A percentile compares a stretch with the other conserved stretches of the same genome.
These are phyloP conservation scores for Gliomastix tumulicola DNA, from an alignment of 2,329 filamentous ascomycete species.

Conservation along the genomic window DNA sequence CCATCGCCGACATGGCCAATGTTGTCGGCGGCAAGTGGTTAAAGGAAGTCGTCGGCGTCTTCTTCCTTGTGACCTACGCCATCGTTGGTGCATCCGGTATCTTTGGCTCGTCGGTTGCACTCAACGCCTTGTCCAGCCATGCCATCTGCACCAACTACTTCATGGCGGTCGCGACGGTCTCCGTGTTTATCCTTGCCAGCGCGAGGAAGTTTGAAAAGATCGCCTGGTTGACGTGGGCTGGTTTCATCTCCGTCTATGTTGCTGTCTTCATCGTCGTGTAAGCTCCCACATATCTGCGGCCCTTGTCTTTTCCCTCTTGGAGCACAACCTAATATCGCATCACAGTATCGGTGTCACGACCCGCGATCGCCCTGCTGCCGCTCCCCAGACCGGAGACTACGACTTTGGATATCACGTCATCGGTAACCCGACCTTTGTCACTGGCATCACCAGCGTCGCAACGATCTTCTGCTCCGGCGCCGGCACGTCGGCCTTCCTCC, in stretches of 20 bases:
- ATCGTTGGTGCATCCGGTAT: constrained; percentile 49
- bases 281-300: constrained; percentile 6
- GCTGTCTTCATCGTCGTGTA: constrained; percentile 51
- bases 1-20: constrained; percentile 45
- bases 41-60: constrained; percentile 2
- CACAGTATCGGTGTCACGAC: constrained; percentile 47
- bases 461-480: constrained; percentile 55
- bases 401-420: constrained; percentile 53
- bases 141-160: constrained; percentile 52
- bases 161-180: constrained; percentile 40
- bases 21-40: constrained; percentile 37
- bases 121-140: constrained; percentile 53
- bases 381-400: constrained; percentile 49
- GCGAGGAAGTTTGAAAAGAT: constrained; percentile 54
- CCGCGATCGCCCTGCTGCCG: constrained; percentile 50
- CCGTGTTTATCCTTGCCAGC: constrained; percentile 40
- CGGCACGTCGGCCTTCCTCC: constrained; percentile 53
- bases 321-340: too few relatives aligned
- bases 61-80: constrained; percentile 26
- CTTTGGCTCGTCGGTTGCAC: constrained; percentile 46
- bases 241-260: constrained; percentile 49
- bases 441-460: constrained; percentile 48
- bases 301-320: background rate
- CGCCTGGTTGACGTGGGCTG: constrained; percentile 55
- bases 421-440: constrained; percentile 48